Conservation (phyloP, 495 filamentous ascomycete species). For the Penicillium soppii region DNA sequence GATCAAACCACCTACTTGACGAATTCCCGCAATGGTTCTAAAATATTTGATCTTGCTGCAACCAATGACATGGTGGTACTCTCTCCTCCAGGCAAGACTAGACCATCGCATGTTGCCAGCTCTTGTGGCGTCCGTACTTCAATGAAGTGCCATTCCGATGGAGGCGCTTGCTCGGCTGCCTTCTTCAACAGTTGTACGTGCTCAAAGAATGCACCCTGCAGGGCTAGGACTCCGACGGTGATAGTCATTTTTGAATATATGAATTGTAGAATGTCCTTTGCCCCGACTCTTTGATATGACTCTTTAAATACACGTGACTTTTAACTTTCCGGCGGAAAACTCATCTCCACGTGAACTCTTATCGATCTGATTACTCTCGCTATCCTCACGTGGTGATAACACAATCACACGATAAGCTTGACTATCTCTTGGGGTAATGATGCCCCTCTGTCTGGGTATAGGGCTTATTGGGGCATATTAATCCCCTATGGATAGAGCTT, state of each 20-base stretch:
- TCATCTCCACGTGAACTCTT: conserved; percentile 24
- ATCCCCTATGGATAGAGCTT: no score
- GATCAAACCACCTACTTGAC: conserved; percentile 69
- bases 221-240: conserved; percentile 82
- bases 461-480: no score
- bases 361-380: no score
- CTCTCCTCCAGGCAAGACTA: conserved; percentile 92
- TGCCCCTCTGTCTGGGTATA: no score
- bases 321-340: conserved; percentile 25
- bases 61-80: conserved; percentile 92
- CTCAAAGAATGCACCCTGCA: conserved; percentile 92
- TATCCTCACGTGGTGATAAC: background rate
- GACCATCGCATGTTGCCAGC: conserved; percentile 70
- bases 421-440: background rate
- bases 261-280: background rate
- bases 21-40: conserved; percentile 86
- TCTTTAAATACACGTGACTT: conserved; percentile 23
- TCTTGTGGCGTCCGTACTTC: conserved; percentile 78
- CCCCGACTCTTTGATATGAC: conserved; percentile 15
- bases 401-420: background rate
- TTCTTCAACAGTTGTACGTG: conserved; percentile 74
- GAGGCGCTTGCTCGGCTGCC: conserved; percentile 48
- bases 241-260: conserved; percentile 35
- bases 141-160: conserved; percentile 58
- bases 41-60: conserved; percentile 71